Evolutionary conservation across 1,284 basidiomycete species (phyloP), one percentile per base, ranked within the genome.

Genomic region (Amylostereum areolatum): DNA sequence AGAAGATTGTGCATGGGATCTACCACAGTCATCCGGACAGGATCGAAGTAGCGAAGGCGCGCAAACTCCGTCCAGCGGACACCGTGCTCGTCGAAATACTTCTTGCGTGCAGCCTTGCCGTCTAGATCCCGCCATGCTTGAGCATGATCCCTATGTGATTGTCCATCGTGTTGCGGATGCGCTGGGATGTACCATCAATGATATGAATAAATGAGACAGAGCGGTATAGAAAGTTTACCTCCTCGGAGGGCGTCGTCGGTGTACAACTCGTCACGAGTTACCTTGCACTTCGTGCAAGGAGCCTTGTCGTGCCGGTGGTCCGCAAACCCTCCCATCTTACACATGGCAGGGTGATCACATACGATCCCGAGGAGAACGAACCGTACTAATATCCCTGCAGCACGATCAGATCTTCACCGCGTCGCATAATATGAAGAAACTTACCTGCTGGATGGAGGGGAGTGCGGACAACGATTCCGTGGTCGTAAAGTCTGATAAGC

Each of bases 321-420:
- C 1, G 59, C 65, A 50, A 64, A 65, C 1, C 66, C 62, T 12
- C 52, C 52, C 3, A 66, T 29, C 46, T 63, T 63, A 52, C 59
- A 62, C 56, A 66, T 59, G 1, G 64, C 64, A 0, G 66, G 66
- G 45, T 68, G 63, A 43, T 66, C 66, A 35, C 64, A 63, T 9
- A 61, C 54, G 4, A 66, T 58, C 1, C 37, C 58, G 4, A 65
- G 33, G 1, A 66, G 47, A 1, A 54, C 56, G 3, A 65, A 60
- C 10, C 58, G 59, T 1, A 61, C 52, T 7, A 37, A 55, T 8
- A 59, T 58, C 7, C 61, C 64, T 64, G 35, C 11, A 32, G 29
- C 0, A 30, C 5, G 25, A 39, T 47, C 10, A 43, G 27, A 9
- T 43, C n/a, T 35, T 35, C 10, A 43, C n/a, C 4, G 18, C 11